These are phyloP conservation scores for Yarrowia osloensis DNA, from an alignment of 805 yeast genomes.

Conservation along the genomic window DNA sequence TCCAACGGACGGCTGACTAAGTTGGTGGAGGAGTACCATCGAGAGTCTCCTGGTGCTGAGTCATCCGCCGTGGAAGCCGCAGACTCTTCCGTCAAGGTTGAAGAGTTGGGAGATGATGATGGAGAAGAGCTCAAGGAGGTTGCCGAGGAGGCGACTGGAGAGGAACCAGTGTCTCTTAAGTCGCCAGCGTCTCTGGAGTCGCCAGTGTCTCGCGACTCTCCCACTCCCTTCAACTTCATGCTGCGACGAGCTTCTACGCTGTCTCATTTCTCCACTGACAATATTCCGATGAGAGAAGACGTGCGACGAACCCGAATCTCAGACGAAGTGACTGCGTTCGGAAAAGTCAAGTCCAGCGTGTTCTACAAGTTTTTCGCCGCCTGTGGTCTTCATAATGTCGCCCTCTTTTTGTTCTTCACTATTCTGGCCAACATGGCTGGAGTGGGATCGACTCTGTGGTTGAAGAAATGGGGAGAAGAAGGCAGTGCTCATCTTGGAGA, in stretches of 20 bases:
- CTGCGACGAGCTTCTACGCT: slow-evolving; percentile 58
- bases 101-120: not conserved
- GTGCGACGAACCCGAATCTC: slow-evolving; percentile 10
- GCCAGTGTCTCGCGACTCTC: not conserved
- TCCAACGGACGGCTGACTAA: slow-evolving; percentile 9
- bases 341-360: slow-evolving; percentile 54
- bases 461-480: slow-evolving; percentile 89
- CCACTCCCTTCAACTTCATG: slow-evolving; percentile 30
- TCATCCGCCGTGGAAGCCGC: not conserved
- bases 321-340: slow-evolving; percentile 9
- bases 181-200: too few species aligned
- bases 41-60: not conserved
- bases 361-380: slow-evolving; percentile 76
- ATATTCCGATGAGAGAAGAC: slow-evolving; percentile 4
- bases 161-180: too few species aligned
- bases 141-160: not conserved
- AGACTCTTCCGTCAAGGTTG: not conserved
- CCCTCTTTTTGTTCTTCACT: slow-evolving; percentile 44
- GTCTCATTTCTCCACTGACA: not conserved
- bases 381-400: slow-evolving; percentile 53
- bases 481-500: slow-evolving; percentile 48
- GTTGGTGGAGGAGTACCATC: slow-evolving; percentile 1
- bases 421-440: slow-evolving; percentile 56
- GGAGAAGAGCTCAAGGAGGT: not conserved
- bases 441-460: slow-evolving; percentile 74